A percentile compares a stretch with the other conserved stretches of the same genome.
Conservation (phyloP, 306 rosid genomes). For the Quercus cerris region DNA sequence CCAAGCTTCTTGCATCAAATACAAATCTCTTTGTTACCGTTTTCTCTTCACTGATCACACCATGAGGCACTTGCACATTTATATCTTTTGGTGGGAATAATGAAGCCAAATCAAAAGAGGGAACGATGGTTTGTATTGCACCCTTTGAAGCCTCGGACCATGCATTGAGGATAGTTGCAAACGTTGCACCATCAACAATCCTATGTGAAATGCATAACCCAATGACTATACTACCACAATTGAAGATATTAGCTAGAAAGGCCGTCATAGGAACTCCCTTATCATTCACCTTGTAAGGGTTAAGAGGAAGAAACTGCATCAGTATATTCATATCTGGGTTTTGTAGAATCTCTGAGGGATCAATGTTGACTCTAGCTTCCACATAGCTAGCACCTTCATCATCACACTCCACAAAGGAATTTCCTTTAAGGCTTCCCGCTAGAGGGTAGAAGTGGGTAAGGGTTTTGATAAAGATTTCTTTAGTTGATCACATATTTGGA, state of each 20-base stretch:
- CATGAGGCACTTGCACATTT: neutral
- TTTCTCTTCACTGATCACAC: neutral
- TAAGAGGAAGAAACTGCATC: constrained; percentile 15
- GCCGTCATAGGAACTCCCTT: neutral
- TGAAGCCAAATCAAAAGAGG: neutral
- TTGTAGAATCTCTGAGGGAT: neutral
- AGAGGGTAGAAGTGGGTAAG: constrained; percentile 13
- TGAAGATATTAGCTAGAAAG: neutral
- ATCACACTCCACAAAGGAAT: neutral
- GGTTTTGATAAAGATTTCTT: neutral
- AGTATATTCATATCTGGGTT: neutral
- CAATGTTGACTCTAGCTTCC: constrained; percentile 1
- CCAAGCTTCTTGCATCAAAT: constrained; percentile 1
- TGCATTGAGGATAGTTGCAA: constrained; percentile 3
- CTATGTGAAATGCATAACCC: constrained; percentile 17
- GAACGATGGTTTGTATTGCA: neutral
- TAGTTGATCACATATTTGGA: neutral
- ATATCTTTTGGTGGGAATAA: constrained; percentile 6
- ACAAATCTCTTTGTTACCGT: constrained; percentile 5
- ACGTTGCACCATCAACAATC: constrained; percentile 9
- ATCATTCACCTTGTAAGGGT: constrained; percentile 3
- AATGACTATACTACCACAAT: constrained; percentile 12
- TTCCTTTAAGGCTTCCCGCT: constrained; percentile 15
- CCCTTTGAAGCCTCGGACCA: neutral
- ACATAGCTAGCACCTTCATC: neutral